Percentiles rank a stretch among this genome's conserved stretches.
These are phyloP conservation scores for Linaria vulgaris DNA, from an alignment of 257 asterid species.

Conservation along the genomic window DNA sequence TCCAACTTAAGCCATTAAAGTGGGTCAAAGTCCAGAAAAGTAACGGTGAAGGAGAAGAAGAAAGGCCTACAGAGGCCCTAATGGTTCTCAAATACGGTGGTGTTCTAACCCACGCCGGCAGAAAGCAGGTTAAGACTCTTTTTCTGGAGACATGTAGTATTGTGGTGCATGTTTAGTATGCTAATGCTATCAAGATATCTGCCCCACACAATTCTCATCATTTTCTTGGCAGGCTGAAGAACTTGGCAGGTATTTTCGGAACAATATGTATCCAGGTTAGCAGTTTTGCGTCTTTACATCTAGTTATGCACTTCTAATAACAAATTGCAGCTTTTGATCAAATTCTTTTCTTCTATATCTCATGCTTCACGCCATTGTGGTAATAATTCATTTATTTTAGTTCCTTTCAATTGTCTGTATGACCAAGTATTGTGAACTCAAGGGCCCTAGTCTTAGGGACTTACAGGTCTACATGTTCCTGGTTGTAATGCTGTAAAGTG, in stretches of 20 bases:
- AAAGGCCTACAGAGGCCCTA: conserved; percentile 87
- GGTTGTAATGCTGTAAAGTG: conserved; percentile 12
- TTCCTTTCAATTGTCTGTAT: conserved; percentile 13
- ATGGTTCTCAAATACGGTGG: conserved; percentile 99
- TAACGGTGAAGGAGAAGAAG: conserved; percentile 92
- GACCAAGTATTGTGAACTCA: conserved; percentile 1
- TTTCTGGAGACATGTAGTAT: conserved; percentile 23
- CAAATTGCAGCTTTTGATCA: conserved; percentile 20
- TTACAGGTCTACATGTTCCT: neutral
- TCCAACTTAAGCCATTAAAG: conserved; percentile 88
- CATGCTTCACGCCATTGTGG: conserved; percentile 11
- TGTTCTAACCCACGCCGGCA: conserved; percentile 98
- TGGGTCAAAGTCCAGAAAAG: conserved; percentile 77
- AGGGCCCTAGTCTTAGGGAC: conserved; percentile 2
- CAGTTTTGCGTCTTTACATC: conserved; percentile 3
- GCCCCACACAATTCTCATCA: conserved; percentile 23
- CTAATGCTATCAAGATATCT: too few relatives aligned
- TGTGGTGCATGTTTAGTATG: too few relatives aligned
- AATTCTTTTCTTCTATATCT: conserved; percentile 16
- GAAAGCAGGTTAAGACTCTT: conserved; percentile 72
- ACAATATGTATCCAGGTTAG: conserved; percentile 96
- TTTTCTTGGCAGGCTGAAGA: conserved; percentile 87
- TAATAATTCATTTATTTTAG: neutral
- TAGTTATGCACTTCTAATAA: conserved; percentile 8
- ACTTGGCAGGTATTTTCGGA: conserved; percentile 87